A percentile compares a stretch with the other conserved stretches of the same genome.
Evolutionary conservation across 148 eudicot species (phyloP).

Genomic region (Simmondsia chinensis): DNA sequence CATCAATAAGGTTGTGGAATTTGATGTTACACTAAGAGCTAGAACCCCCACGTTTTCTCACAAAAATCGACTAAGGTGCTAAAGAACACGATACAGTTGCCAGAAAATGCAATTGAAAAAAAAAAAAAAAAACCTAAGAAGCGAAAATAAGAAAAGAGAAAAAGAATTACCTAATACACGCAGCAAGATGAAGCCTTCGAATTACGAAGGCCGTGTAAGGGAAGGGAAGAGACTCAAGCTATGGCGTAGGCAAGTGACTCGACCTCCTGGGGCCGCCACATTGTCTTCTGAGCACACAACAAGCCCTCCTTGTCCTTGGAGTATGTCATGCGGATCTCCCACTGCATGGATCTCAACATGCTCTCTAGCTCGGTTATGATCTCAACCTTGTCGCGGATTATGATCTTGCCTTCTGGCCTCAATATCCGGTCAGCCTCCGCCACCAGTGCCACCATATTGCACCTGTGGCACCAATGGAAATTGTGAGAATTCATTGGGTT

Average conservation of each 20-base stretch:
- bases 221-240: conserved; percentile 5
- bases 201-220: background rate
- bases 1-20: too few species aligned
- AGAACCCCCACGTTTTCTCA: background rate
- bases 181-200: too few species aligned
- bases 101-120: conserved; percentile 6
- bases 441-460: conserved; percentile 40
- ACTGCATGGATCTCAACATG: conserved; percentile 42
- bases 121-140: conserved; percentile 8
- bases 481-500: too few species aligned
- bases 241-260: conserved; percentile 42
- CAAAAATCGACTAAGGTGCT: conserved; percentile 1
- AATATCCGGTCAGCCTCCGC: conserved; percentile 55
- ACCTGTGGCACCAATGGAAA: conserved; percentile 25
- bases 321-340: conserved; percentile 49
- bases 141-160: conserved; percentile 1
- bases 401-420: conserved; percentile 55
- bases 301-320: conserved; percentile 57
- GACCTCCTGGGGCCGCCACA: conserved; percentile 49
- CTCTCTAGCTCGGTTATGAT: conserved; percentile 36
- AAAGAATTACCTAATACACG: conserved; percentile 22
- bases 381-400: conserved; percentile 48
- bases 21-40: conserved; percentile 9
- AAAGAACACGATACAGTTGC: conserved; percentile 4
- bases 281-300: conserved; percentile 49